These are phyloP conservation scores for Blastobotrys muscicola DNA, from an alignment of 805 yeast species.

Conservation along the genomic window DNA sequence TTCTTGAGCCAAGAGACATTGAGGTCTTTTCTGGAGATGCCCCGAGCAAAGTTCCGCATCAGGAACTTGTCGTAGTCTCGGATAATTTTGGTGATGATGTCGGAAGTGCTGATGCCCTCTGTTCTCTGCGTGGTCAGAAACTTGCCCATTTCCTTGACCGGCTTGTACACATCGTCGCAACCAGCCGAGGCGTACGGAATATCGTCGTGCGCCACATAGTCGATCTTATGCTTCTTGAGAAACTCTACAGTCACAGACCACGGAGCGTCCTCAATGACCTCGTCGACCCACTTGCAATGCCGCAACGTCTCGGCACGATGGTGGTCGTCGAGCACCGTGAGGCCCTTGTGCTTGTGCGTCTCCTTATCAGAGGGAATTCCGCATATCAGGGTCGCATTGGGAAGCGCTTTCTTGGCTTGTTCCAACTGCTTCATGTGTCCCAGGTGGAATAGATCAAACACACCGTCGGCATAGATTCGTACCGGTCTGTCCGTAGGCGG, in stretches of 20 bases:
- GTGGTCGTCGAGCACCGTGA: slow-evolving; percentile 80
- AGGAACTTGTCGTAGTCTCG: slow-evolving; percentile 93
- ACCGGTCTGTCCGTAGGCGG: slow-evolving; percentile 85
- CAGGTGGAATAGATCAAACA: slow-evolving; percentile 89
- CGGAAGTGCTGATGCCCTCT: slow-evolving; percentile 92
- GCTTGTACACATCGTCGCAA: slow-evolving; percentile 84
- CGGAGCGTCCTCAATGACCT: slow-evolving; percentile 88
- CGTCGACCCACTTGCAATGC: slow-evolving; percentile 97
- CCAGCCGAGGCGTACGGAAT: slow-evolving; percentile 88
- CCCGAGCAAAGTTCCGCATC: slow-evolving; percentile 95
- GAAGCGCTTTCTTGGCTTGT: slow-evolving; percentile 88
- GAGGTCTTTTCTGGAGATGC: slow-evolving; percentile 92
- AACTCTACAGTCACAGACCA: slow-evolving; percentile 89
- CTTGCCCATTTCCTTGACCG: slow-evolving; percentile 83
- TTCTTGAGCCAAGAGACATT: slow-evolving; percentile 97
- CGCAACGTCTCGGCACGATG: slow-evolving; percentile 86
- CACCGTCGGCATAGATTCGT: slow-evolving; percentile 97
- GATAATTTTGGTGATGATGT: slow-evolving; percentile 89
- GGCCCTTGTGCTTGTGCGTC: slow-evolving; percentile 86
- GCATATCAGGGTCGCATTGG: slow-evolving; percentile 74
- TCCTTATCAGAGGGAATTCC: slow-evolving; percentile 88
- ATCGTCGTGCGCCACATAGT: slow-evolving; percentile 97
- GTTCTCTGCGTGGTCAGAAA: slow-evolving; percentile 93
- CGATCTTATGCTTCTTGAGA: slow-evolving; percentile 68
- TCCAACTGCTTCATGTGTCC: slow-evolving; percentile 98